These are phyloP conservation scores for Suillus clintonianus DNA, from an alignment of 768 basidiomycete species.

Conservation along the genomic window DNA sequence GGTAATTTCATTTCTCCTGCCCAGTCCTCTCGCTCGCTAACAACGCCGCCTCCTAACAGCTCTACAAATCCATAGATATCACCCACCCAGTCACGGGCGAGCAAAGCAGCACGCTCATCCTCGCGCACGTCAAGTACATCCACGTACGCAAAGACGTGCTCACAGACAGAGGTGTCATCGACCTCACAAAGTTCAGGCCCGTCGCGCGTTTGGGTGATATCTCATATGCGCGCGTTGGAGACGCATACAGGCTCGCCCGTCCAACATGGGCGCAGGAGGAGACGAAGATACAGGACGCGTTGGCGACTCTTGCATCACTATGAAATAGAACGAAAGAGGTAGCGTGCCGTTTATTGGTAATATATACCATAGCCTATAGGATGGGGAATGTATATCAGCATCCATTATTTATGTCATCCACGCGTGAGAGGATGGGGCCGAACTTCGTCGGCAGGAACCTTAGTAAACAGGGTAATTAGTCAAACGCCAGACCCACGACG, in stretches of 20 bases:
- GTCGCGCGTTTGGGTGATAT: conserved; percentile 42
- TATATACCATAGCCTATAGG: background rate
- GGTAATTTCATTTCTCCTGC: conserved; percentile 16
- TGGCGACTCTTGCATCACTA: background rate
- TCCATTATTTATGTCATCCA: background rate
- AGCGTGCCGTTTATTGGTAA: background rate
- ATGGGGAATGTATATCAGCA: background rate
- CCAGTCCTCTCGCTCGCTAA: background rate
- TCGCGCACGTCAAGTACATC: conserved; percentile 41
- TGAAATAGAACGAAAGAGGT: background rate
- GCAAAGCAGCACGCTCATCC: conserved; percentile 32
- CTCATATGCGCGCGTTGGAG: conserved; percentile 33
- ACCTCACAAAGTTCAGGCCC: conserved; percentile 37
- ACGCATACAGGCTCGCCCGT: conserved; percentile 27
- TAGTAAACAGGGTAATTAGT: no score
- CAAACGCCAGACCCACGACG: no score
- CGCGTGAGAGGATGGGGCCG: background rate
- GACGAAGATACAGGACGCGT: conserved; percentile 11
- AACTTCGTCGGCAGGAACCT: no score
- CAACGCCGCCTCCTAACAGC: conserved; percentile 20
- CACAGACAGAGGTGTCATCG: conserved; percentile 35
- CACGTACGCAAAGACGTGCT: conserved; percentile 45
- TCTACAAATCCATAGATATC: conserved; percentile 39
- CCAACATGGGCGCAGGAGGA: conserved; percentile 22
- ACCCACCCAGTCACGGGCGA: conserved; percentile 26